Percentiles rank a stretch among this genome's conserved stretches.
Evolutionary conservation across 139 green algal genomes (phyloP).

Genomic region (Picochlorum sp.): DNA sequence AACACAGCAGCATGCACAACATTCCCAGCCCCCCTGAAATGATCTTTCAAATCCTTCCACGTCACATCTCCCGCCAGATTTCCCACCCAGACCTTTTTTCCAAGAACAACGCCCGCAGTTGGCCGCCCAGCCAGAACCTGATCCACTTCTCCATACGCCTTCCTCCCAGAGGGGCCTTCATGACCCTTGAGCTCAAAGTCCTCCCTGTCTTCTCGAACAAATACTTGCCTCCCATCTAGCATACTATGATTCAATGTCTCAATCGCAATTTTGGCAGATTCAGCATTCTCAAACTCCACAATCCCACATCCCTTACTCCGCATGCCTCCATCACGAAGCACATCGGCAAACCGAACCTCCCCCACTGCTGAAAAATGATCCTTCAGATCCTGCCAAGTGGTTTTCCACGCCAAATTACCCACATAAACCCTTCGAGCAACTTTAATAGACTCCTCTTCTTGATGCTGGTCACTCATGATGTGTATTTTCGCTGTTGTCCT

Average conservation of each 20-base stretch:
- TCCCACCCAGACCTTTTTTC: conserved; percentile 50
- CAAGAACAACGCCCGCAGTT: conserved; percentile 6
- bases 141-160: not conserved
- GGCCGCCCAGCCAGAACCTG: not conserved
- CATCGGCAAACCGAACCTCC: conserved; percentile 22
- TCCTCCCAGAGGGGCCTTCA: not conserved
- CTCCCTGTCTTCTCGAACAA: conserved; percentile 28
- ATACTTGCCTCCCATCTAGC: conserved; percentile 27
- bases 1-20: conserved; percentile 53
- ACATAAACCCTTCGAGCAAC: conserved; percentile 49
- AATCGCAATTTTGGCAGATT: conserved; percentile 57
- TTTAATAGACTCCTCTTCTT: not conserved
- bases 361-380: conserved; percentile 43
- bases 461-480: not conserved
- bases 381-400: conserved; percentile 37
- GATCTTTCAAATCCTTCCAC: conserved; percentile 66
- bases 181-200: conserved; percentile 20
- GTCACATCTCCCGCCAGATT: conserved; percentile 56
- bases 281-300: conserved; percentile 67
- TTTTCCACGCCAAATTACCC: conserved; percentile 46
- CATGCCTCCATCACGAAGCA: conserved; percentile 25
- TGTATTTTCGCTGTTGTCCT: not conserved
- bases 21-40: conserved; percentile 52
- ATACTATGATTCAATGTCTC: conserved; percentile 47
- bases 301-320: conserved; percentile 58